Conservation (phyloP, 805 yeast species). For the Nakazawaea holstii region DNA sequence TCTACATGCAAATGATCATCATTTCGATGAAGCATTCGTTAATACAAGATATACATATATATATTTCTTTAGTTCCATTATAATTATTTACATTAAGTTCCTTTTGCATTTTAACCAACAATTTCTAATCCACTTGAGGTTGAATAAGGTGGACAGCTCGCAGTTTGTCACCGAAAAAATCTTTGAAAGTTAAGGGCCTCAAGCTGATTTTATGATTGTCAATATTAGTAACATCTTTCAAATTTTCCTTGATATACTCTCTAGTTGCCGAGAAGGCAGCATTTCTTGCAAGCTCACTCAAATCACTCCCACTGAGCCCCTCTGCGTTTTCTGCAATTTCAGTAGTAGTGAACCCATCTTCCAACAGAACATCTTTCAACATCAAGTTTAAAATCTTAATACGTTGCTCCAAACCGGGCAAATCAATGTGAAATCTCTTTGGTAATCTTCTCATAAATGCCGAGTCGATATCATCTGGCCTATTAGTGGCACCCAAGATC, state of each 20-base stretch:
- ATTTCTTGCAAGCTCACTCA: constrained; percentile 86
- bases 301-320: constrained; percentile 86
- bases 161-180: constrained; percentile 33
- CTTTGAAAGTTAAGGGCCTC: constrained; percentile 60
- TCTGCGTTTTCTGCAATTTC: constrained; percentile 57
- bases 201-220: constrained; percentile 36
- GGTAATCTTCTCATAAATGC: constrained; percentile 94
- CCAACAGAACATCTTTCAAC: constrained; percentile 60
- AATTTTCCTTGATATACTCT: constrained; percentile 66
- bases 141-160: not conserved
- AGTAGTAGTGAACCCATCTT: constrained; percentile 53
- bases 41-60: no score
- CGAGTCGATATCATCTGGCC: constrained; percentile 85
- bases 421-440: constrained; percentile 72
- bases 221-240: constrained; percentile 33
- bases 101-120: no score
- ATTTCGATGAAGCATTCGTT: not conserved
- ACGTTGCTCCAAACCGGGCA: constrained; percentile 69
- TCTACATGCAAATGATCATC: constrained; percentile 53
- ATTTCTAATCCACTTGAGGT: no score
- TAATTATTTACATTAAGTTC: no score
- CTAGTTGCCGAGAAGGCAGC: constrained; percentile 89
- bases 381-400: constrained; percentile 63
- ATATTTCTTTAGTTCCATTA: no score
- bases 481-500: constrained; percentile 91